A percentile compares a stretch with the other conserved stretches of the same genome.
Evolutionary conservation across 2,329 filamentous ascomycete genomes (phyloP).

Genomic region (Rasamsonia emersonii): DNA sequence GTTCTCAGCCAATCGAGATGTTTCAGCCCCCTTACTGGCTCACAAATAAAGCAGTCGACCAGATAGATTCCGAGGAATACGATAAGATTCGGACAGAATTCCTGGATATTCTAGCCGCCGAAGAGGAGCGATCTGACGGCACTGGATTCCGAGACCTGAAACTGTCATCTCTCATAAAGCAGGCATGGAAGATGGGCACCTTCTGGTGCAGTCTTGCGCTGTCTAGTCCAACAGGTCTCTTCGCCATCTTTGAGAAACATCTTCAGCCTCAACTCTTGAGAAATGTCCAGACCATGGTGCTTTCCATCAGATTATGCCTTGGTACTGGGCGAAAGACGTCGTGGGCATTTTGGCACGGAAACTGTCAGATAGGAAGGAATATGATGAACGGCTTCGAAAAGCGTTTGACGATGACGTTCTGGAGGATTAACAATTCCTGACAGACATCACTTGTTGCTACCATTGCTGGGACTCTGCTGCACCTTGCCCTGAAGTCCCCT

Average conservation of each 20-base stretch:
- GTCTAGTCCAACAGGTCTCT: conserved; percentile 15
- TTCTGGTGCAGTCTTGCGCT: conserved; percentile 20
- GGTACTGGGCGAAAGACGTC: conserved; percentile 12
- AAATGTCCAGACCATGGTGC: conserved; percentile 9
- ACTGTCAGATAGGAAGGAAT: conserved; percentile 1
- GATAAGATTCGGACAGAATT: conserved; percentile 7
- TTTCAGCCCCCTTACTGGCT: conserved; percentile 22
- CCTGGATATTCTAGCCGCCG: conserved; percentile 5
- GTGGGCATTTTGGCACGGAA: conserved; percentile 31
- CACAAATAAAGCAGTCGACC: conserved; percentile 11
- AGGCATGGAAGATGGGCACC: conserved; percentile 16
- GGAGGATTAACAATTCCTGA: too few relatives aligned
- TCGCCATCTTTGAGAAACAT: conserved; percentile 17
- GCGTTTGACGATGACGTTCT: too few relatives aligned
- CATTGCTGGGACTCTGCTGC: too few relatives aligned
- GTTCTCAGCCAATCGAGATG: conserved; percentile 21
- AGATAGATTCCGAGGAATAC: conserved; percentile 2
- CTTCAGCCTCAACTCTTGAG: conserved; percentile 16
- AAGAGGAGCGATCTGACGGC: conserved; percentile 5
- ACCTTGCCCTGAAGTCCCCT: too few relatives aligned
- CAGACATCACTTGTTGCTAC: too few relatives aligned
- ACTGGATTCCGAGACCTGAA: not conserved
- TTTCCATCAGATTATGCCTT: conserved; percentile 12
- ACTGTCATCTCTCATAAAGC: conserved; percentile 5
- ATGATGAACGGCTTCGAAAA: too few relatives aligned